Evolutionary conservation across 345 rosid genomes (phyloP).

Genomic region (Salix exigua): DNA sequence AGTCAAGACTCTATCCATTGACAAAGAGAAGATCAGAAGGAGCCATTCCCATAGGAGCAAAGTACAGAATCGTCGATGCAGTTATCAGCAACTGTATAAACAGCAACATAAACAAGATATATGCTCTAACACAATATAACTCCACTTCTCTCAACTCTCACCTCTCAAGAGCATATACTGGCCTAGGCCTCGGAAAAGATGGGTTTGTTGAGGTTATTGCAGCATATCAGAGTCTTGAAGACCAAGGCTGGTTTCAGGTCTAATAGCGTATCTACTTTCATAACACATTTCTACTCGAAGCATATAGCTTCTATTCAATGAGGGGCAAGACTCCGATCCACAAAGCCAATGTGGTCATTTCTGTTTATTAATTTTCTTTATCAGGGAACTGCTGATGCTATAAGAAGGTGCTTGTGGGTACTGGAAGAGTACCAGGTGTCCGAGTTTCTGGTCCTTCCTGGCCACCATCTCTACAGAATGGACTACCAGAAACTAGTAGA

Average conservation of each 20-base stretch:
- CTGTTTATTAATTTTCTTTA: not conserved
- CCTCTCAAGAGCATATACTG: constrained; percentile 63
- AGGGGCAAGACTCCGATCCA: not conserved
- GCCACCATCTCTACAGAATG: constrained; percentile 82
- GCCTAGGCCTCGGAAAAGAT: constrained; percentile 54
- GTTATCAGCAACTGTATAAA: constrained; percentile 86
- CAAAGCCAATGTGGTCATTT: not conserved
- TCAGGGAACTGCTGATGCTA: constrained; percentile 87
- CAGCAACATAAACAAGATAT: constrained; percentile 73
- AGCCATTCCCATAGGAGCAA: constrained; percentile 72
- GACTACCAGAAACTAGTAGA: constrained; percentile 63
- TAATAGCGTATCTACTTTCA: constrained; percentile 6
- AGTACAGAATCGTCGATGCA: constrained; percentile 70
- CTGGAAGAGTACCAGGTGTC: constrained; percentile 69
- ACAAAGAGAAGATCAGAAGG: constrained; percentile 79
- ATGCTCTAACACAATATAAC: constrained; percentile 80
- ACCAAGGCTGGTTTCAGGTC: constrained; percentile 81
- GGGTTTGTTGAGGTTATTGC: constrained; percentile 76
- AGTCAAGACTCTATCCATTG: constrained; percentile 62
- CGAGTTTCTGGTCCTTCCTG: constrained; percentile 73
- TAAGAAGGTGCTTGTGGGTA: constrained; percentile 80
- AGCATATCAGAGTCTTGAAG: constrained; percentile 72
- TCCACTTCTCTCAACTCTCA: constrained; percentile 87
- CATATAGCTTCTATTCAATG: not conserved
- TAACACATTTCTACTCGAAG: not conserved